These are phyloP conservation scores for Tympanopsis confertula DNA, from an alignment of 2,329 filamentous ascomycete species.

Conservation along the genomic window DNA sequence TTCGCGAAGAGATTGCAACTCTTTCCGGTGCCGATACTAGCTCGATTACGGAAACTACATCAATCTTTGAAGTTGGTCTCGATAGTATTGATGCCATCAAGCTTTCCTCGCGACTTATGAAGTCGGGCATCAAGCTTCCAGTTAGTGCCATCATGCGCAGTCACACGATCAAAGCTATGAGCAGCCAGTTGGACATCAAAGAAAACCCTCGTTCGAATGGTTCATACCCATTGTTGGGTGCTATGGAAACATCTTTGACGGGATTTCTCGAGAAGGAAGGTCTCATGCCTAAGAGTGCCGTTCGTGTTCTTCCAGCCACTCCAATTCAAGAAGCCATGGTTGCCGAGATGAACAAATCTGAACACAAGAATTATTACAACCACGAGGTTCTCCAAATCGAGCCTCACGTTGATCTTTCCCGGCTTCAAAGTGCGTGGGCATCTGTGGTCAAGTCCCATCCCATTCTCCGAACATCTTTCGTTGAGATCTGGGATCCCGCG, in stretches of 20 bases:
- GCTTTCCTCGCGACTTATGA: constrained; percentile 60
- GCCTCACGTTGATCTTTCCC: constrained; percentile 36
- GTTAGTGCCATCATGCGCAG: constrained; percentile 69
- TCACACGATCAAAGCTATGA: constrained; percentile 55
- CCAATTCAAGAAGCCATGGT: constrained; percentile 81
- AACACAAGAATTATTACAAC: constrained; percentile 72
- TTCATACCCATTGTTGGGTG: too few relatives aligned
- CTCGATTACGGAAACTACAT: constrained; percentile 43
- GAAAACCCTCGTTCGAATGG: too few relatives aligned
- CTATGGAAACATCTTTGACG: constrained; percentile 20
- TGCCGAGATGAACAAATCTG: constrained; percentile 66
- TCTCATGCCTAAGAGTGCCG: constrained; percentile 27
- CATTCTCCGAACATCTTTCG: constrained; percentile 67
- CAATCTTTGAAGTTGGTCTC: constrained; percentile 71
- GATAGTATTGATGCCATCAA: constrained; percentile 91
- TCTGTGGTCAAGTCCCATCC: constrained; percentile 47
- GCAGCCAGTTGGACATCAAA: constrained; percentile 13
- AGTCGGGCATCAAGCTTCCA: constrained; percentile 43
- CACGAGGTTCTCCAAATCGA: constrained; percentile 62
- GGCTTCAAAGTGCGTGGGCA: constrained; percentile 49
- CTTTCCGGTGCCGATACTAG: constrained; percentile 42
- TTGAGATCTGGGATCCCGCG: constrained; percentile 48
- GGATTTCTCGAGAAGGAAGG: constrained; percentile 20
- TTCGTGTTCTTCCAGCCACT: constrained; percentile 61
- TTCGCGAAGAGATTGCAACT: constrained; percentile 51